A percentile compares a stretch with the other conserved stretches of the same genome.
phyloP scores from a whole-genome alignment of 495 filamentous ascomycete genomes.

The Hypoxylon subgilvum region DNA sequence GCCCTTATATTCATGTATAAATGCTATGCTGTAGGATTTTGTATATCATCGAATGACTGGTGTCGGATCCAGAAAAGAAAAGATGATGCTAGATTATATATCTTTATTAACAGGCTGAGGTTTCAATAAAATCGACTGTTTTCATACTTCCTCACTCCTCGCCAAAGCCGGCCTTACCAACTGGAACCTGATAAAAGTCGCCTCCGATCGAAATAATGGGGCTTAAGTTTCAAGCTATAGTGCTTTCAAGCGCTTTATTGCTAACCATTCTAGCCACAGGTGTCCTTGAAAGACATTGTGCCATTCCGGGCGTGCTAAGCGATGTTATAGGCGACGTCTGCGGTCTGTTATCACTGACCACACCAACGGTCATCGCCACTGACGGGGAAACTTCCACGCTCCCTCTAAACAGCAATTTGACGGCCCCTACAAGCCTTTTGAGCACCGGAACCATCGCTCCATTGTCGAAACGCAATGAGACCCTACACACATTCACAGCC shows the following conservation, averaged over 20 bases:
- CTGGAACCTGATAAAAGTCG: neutral
- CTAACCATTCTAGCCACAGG: neutral
- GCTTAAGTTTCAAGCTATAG: neutral
- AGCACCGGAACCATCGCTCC: neutral
- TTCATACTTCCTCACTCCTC: no score
- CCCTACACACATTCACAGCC: conserved; percentile 1
- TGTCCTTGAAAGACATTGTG: conserved; percentile 7
- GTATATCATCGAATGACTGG: no score
- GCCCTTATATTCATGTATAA: no score
- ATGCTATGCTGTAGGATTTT: no score
- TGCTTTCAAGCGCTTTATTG: conserved; percentile 1
- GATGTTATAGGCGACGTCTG: neutral
- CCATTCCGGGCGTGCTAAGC: neutral
- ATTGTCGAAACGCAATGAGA: neutral
- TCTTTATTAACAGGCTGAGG: no score
- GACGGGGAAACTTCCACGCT: neutral
- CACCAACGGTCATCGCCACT: neutral
- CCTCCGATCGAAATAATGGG: neutral
- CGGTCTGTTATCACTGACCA: neutral
- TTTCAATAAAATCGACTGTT: no score
- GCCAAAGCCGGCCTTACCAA: no score
- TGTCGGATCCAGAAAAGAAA: no score
- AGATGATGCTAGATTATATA: no score
- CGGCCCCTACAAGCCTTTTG: neutral
- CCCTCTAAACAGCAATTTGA: neutral